Evolutionary conservation across 2,329 filamentous ascomycete genomes (phyloP), one percentile per base, ranked within the genome.

Genomic region (Aureobasidium vineae): DNA sequence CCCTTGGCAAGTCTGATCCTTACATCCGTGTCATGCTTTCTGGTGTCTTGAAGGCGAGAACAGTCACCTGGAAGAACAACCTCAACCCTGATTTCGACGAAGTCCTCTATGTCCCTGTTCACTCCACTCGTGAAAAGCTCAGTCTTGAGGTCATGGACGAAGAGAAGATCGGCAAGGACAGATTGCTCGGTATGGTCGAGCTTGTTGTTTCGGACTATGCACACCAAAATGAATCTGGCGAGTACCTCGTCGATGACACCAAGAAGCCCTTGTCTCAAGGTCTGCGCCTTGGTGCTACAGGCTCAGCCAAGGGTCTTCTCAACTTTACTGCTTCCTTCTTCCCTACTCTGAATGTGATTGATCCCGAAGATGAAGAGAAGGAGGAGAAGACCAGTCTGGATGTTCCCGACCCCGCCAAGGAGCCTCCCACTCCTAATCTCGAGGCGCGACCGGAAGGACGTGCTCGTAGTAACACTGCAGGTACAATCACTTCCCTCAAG

Each of bases 31-130:
- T 98, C 1, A 79, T 97, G 63, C 84, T 97, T 8, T 97, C 93
- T 56, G 94, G 95, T 53, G 88, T 98, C 66, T 90, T 95, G 75
- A 96, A 94, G 77, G 92, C 86, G 11, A 88, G 93, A 67, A 98
- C 95, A 2, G 95, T 99, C 60, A 98, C 94, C 0, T 97, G 95
- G 82, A 88, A 92, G 75, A 99, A 97, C 79, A 96, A 97, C 69
- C 86, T 99, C 67, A 92, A 96, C 75, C 95, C 95, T 1, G 90
- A 95, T 63, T 99, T 91, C 88, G 92, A 99, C 73, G 95, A 99
- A 78, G 88, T 99, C 28, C 85, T 97, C 26, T 99, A 99, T 74
- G 85, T 99, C 0, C 94, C 96, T 1, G 85, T 99, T 66, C 94
- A 97, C 76, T 92, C 89, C 7, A 73, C 85, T 16, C 89, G 91